phyloP scores from a whole-genome alignment of 2,329 filamentous ascomycete species.

The Cadophora sp. region DNA sequence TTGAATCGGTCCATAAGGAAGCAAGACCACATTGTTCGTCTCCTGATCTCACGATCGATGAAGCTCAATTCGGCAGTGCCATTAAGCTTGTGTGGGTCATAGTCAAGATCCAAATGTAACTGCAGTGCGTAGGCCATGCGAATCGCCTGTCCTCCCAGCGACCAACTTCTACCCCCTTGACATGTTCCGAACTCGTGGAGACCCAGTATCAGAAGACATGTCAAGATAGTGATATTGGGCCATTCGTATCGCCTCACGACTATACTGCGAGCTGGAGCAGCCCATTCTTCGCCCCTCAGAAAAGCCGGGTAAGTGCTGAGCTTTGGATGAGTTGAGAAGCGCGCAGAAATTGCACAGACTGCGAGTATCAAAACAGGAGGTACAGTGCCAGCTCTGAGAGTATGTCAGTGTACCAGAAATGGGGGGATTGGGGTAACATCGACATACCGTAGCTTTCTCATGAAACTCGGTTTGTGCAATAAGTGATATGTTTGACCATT shows the following conservation, averaged over 20 bases:
- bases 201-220: constrained; percentile 85
- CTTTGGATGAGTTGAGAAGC: constrained; percentile 89
- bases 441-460: constrained; percentile 78
- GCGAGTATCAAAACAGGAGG: constrained; percentile 93
- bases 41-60: constrained; percentile 89
- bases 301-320: constrained; percentile 77
- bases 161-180: constrained; percentile 95
- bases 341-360: constrained; percentile 92
- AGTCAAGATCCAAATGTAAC: constrained; percentile 88
- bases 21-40: constrained; percentile 97
- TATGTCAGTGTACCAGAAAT: constrained; percentile 28
- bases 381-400: constrained; percentile 70
- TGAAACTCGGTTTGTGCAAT: constrained; percentile 96
- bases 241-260: constrained; percentile 88
- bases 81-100: constrained; percentile 74
- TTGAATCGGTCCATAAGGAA: constrained; percentile 98
- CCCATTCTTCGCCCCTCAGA: constrained; percentile 90
- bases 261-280: constrained; percentile 84
- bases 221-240: constrained; percentile 95
- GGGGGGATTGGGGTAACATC: neutral
- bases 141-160: constrained; percentile 91
- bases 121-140: constrained; percentile 97
- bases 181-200: constrained; percentile 97
- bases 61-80: constrained; percentile 76
- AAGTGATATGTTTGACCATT: constrained; percentile 96